These are phyloP conservation scores for Coemansia sp. DNA, from an alignment of 192 early-diverging fungal genomes.

Conservation along the genomic window DNA sequence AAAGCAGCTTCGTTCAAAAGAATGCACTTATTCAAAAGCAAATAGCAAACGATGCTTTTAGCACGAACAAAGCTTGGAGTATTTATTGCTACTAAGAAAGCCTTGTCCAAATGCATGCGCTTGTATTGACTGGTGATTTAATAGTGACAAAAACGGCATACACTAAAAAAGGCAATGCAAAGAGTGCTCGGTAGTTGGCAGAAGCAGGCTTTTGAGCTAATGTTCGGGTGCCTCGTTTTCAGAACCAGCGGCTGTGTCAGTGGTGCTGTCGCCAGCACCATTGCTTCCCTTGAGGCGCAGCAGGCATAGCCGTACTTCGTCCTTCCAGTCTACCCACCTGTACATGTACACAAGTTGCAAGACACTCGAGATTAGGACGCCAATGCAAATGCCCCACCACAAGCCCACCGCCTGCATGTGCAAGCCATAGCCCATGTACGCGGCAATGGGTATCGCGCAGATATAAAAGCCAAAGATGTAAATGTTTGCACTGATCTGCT, in stretches of 20 bases:
- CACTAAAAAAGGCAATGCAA: not conserved
- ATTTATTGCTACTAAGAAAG: too few relatives aligned
- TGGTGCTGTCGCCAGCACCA: not conserved
- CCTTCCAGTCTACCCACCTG: slow-evolving; percentile 24
- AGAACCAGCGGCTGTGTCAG: not conserved
- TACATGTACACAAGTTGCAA: slow-evolving; percentile 33
- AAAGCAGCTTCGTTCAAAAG: too few relatives aligned
- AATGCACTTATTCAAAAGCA: too few relatives aligned
- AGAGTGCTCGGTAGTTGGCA: not conserved
- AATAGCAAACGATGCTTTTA: too few relatives aligned
- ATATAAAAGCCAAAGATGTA: slow-evolving; percentile 56
- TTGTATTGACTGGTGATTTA: too few relatives aligned
- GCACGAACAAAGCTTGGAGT: too few relatives aligned
- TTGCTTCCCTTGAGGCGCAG: slow-evolving; percentile 2
- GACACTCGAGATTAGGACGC: slow-evolving; percentile 31
- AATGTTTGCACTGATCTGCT: slow-evolving; percentile 54
- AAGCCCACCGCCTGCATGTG: slow-evolving; percentile 41
- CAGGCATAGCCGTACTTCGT: slow-evolving; percentile 39
- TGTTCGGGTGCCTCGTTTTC: not conserved
- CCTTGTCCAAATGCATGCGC: too few relatives aligned
- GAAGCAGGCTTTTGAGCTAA: not conserved
- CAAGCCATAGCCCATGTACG: slow-evolving; percentile 50
- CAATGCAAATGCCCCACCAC: slow-evolving; percentile 46
- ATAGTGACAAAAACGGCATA: not conserved
- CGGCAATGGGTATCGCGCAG: slow-evolving; percentile 55